Conservation (phyloP, 176 grass and related monocot species). For the Hsuehochloa calcarea region DNA sequence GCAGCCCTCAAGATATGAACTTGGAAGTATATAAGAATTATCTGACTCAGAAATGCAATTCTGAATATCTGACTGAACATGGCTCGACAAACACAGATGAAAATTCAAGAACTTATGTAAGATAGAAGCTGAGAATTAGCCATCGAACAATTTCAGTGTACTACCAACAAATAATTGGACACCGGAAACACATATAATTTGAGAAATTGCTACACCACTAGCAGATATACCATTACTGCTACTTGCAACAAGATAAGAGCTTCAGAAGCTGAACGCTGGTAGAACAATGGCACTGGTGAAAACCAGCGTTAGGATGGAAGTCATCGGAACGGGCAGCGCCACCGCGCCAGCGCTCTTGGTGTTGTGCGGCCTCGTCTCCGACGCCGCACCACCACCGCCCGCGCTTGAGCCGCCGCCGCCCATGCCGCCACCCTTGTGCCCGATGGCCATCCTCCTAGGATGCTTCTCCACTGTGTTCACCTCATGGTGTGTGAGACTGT, state of each 20-base stretch:
- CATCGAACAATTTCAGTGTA: background rate
- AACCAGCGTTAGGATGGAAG: conserved; percentile 9
- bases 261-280: conserved; percentile 26
- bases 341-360: conserved; percentile 5
- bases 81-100: background rate
- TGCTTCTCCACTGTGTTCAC: conserved; percentile 4
- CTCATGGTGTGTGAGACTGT: background rate
- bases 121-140: background rate
- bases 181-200: background rate
- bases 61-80: background rate
- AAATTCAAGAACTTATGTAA: background rate
- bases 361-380: conserved; percentile 13
- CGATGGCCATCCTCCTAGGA: conserved; percentile 14
- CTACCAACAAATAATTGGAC: background rate
- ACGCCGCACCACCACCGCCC: conserved; percentile 13
- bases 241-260: background rate
- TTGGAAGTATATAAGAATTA: background rate
- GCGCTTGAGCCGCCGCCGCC: background rate
- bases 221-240: background rate
- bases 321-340: background rate
- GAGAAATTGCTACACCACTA: background rate
- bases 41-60: too few species aligned
- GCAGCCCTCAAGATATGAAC: background rate
- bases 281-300: conserved; percentile 3
- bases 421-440: conserved; percentile 27